phyloP scores from a whole-genome alignment of 148 eudicot species.

The Rhododendron mucronatum region DNA sequence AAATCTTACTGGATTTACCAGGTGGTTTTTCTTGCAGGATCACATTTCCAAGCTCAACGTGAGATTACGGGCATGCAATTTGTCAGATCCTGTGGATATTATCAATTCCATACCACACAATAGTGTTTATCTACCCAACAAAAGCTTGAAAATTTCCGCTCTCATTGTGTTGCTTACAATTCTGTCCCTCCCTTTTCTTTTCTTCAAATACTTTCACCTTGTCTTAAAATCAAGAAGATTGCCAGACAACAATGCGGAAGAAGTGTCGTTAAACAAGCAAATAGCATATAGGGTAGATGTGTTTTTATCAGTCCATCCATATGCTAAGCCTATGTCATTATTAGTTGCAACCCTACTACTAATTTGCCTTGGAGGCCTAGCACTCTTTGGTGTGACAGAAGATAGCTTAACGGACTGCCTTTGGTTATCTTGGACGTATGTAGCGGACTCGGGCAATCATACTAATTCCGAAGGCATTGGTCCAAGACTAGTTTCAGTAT shows the following conservation, averaged over 20 bases:
- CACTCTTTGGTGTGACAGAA: conserved; percentile 54
- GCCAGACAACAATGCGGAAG: conserved; percentile 30
- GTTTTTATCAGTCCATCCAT: conserved; percentile 49
- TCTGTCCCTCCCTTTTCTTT: conserved; percentile 36
- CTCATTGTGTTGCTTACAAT: conserved; percentile 30
- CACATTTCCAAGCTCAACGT: conserved; percentile 30
- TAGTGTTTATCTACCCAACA: conserved; percentile 15
- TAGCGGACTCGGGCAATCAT: conserved; percentile 49
- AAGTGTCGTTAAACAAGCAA: conserved; percentile 43
- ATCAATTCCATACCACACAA: conserved; percentile 5
- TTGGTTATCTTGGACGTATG: conserved; percentile 59
- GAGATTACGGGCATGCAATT: conserved; percentile 28
- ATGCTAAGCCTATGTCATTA: conserved; percentile 51
- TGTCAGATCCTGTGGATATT: conserved; percentile 23
- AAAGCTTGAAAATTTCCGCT: conserved; percentile 31
- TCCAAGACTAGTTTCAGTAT: conserved; percentile 45
- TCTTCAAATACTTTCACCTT: conserved; percentile 42
- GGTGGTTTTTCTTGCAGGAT: conserved; percentile 23
- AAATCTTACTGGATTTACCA: background rate
- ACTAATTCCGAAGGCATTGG: conserved; percentile 50
- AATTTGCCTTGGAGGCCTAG: conserved; percentile 54
- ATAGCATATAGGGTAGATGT: conserved; percentile 46
- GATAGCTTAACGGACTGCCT: conserved; percentile 45
- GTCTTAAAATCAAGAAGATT: conserved; percentile 36
- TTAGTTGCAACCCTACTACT: conserved; percentile 48